Conservation (phyloP, 352 stramenopile genomes). For the Phytophthora hibernalis region DNA sequence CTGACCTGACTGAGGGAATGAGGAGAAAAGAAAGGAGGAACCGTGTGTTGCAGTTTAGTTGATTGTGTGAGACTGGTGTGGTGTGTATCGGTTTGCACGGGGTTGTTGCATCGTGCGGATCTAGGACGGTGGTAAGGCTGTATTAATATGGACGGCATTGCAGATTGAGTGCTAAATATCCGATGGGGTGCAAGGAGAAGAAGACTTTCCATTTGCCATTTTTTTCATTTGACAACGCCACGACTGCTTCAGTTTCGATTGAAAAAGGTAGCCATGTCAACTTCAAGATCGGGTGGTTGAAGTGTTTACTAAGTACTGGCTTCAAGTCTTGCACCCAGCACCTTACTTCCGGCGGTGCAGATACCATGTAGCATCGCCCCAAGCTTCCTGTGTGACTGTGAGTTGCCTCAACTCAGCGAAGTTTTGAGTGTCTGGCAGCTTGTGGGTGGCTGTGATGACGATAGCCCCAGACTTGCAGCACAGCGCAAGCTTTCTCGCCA, state of each 20-base stretch:
- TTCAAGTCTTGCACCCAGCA: too few relatives aligned
- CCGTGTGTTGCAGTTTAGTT: slow-evolving; percentile 10
- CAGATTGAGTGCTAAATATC: too few relatives aligned
- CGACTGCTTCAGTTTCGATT: slow-evolving; percentile 14
- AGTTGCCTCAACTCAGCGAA: slow-evolving; percentile 54
- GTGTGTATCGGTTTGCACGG: background rate
- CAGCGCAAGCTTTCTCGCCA: slow-evolving; percentile 53
- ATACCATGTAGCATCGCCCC: slow-evolving; percentile 66
- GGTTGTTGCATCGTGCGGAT: background rate
- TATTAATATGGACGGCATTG: too few relatives aligned
- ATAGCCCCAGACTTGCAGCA: slow-evolving; percentile 63
- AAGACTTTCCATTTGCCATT: background rate
- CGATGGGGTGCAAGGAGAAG: background rate
- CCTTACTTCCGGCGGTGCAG: slow-evolving; percentile 58
- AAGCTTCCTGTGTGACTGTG: slow-evolving; percentile 63
- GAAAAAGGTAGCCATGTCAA: slow-evolving; percentile 12
- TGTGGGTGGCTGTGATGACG: slow-evolving; percentile 69
- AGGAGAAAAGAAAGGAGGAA: background rate
- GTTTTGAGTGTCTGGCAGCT: slow-evolving; percentile 49
- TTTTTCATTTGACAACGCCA: background rate
- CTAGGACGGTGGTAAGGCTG: too few relatives aligned
- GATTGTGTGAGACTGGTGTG: background rate
- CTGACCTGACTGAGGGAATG: slow-evolving; percentile 1
- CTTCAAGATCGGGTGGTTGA: slow-evolving; percentile 7
- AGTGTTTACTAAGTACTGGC: too few relatives aligned